Evolutionary conservation across 2,329 filamentous ascomycete species (phyloP).

Genomic region (Aspergillus udagawae): DNA sequence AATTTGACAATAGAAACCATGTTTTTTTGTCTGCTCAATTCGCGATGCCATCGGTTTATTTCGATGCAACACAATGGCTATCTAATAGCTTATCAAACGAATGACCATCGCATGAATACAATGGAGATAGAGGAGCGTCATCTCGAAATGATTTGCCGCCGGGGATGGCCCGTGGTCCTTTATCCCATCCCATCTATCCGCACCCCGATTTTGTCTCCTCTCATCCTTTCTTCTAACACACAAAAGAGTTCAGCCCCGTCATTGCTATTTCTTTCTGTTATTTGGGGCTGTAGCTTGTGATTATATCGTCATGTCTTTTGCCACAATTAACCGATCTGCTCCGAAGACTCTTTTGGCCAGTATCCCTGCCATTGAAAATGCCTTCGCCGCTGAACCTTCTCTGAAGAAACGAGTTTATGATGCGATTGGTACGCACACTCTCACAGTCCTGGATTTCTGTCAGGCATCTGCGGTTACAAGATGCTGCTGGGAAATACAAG

Average conservation of each 20-base stretch:
- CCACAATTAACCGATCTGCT: slow-evolving; percentile 28
- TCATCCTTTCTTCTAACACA: not conserved
- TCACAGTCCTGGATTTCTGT: not conserved
- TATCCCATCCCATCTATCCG: slow-evolving; percentile 9
- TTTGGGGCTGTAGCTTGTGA: slow-evolving; percentile 16
- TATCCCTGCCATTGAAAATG: slow-evolving; percentile 36
- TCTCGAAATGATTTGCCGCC: slow-evolving; percentile 7
- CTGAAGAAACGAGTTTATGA: slow-evolving; percentile 41
- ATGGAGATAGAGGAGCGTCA: not conserved
- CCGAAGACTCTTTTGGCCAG: slow-evolving; percentile 13
- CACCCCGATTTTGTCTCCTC: slow-evolving; percentile 2
- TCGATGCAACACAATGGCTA: not conserved
- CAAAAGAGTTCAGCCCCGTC: not conserved
- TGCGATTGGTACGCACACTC: slow-evolving; percentile 37
- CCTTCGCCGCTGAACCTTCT: slow-evolving; percentile 36
- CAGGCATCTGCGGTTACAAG: not conserved
- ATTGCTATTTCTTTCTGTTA: slow-evolving; percentile 11
- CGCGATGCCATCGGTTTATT: not conserved
- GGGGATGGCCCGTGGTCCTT: slow-evolving; percentile 18
- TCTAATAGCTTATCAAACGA: not conserved
- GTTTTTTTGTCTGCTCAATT: not conserved
- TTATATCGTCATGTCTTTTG: slow-evolving; percentile 33
- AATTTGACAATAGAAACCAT: slow-evolving; percentile 3
- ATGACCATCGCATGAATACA: not conserved
- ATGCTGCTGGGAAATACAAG: not conserved